Conservation (phyloP, 1,139 yeast genomes). For the Nakaseomyces uthaithaninus region DNA sequence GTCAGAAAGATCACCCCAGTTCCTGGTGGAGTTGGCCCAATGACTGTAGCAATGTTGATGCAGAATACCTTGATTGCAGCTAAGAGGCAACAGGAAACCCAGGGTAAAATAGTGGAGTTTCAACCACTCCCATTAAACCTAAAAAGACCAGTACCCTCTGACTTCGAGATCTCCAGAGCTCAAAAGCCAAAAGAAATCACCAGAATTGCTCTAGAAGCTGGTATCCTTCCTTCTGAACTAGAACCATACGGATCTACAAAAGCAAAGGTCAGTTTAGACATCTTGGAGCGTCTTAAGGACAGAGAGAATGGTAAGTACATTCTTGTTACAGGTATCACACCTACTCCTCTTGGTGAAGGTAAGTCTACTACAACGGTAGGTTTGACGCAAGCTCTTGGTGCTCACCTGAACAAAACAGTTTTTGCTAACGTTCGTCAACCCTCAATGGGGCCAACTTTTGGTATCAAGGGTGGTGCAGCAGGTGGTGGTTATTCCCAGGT, state of each 20-base stretch:
- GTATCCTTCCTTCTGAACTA: conserved; percentile 52
- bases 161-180: conserved; percentile 63
- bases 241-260: conserved; percentile 69
- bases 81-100: conserved; percentile 38
- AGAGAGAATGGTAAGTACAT: conserved; percentile 61
- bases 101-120: conserved; percentile 44
- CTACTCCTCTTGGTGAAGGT: conserved; percentile 79
- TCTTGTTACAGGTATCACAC: conserved; percentile 74
- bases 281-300: conserved; percentile 50
- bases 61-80: conserved; percentile 62
- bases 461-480: conserved; percentile 85
- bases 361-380: conserved; percentile 77
- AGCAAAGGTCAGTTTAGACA: conserved; percentile 61
- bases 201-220: conserved; percentile 56
- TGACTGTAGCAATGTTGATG: conserved; percentile 80
- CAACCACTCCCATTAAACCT: conserved; percentile 46
- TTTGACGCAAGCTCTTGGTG: conserved; percentile 70
- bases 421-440: conserved; percentile 81
- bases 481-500: conserved; percentile 85
- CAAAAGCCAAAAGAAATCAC: conserved; percentile 63
- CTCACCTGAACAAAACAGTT: conserved; percentile 59
- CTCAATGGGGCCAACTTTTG: conserved; percentile 83
- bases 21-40: conserved; percentile 87
- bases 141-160: conserved; percentile 61
- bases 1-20: conserved; percentile 78